Evolutionary conservation across 2,329 filamentous ascomycete genomes (phyloP), one percentile per base, ranked within the genome.

Genomic region (Thyridium curvatum): DNA sequence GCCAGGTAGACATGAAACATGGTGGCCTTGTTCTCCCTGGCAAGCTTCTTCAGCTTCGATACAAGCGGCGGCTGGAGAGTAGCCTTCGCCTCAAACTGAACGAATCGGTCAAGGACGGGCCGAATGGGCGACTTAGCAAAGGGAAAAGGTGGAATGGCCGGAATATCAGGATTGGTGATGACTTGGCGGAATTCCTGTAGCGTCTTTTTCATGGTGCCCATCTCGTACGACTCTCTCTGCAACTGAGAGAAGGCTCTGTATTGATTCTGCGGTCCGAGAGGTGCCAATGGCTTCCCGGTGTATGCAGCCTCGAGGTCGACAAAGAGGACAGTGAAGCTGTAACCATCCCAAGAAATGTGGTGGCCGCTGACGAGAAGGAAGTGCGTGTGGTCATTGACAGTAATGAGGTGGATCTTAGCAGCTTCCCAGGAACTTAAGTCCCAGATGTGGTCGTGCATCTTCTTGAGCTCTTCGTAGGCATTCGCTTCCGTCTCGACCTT

Each of bases 261-360:
- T 42, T 68, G 64, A 3, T 26, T 13, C 10, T 44, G 35, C 2
- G 50, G 48, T 15, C 40, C 31, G 1, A n/a, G n/a, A n/a, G n/a
- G n/a, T n/a, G 28, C 43, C 14, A 59, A 50, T 4, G 26, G 33
- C n/a, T 42, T 16, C 34, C 9, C 56, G 2, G 52, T 52, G 48
- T 74, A 75, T 0, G 51, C 58, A 18, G 54, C 60, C 13, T 67
- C 55, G 3, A 75, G 40, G 29, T 76, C 69, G 0, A 42, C 18
- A 10, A 71, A 39, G 14, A 77, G 53, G 3, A 73, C 45, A 8
- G 65, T 45, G 4, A 61, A 61, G 34, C 68, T 68, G 30, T 64
- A 42, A 1, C 65, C 69, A 43, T 77, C 73, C 58, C 76, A 62
- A 28, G 59, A 52, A 29, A 77, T 73, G 45, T 75, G 71, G 41